These are phyloP conservation scores for Xylaria sp. DNA, from an alignment of 2,329 filamentous ascomycete species.

Conservation along the genomic window DNA sequence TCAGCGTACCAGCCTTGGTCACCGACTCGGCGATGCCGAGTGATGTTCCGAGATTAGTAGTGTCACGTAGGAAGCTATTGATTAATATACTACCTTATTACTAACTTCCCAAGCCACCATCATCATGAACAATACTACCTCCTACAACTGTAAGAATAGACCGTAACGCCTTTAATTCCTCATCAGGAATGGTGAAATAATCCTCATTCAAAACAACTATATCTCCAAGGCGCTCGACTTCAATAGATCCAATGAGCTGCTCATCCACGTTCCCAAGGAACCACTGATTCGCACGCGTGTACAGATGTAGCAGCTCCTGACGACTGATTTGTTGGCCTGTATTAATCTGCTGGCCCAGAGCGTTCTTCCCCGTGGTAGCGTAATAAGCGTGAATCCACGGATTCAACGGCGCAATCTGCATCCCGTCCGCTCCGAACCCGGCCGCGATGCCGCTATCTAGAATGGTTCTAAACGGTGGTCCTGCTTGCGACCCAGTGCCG, in stretches of 20 bases:
- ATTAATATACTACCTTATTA: not conserved
- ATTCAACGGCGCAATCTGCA: constrained; percentile 47
- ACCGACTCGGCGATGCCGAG: too few species aligned
- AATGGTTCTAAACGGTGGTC: constrained; percentile 47
- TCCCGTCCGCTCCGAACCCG: constrained; percentile 46
- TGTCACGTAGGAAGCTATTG: not conserved
- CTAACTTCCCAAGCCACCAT: not conserved
- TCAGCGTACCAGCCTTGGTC: not conserved
- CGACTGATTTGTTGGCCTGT: constrained; percentile 42
- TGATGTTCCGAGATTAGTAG: not conserved
- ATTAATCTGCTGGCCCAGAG: constrained; percentile 43
- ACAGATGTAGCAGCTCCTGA: constrained; percentile 40
- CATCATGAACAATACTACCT: constrained; percentile 42
- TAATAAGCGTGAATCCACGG: constrained; percentile 48
- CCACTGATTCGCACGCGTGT: constrained; percentile 46
- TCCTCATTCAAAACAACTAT: constrained; percentile 45
- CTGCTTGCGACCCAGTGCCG: constrained; percentile 39
- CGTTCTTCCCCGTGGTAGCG: constrained; percentile 46
- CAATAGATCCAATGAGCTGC: constrained; percentile 40
- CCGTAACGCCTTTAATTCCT: constrained; percentile 41
- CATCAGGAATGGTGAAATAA: constrained; percentile 44
- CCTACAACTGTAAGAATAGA: constrained; percentile 46
- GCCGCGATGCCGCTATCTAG: constrained; percentile 45
- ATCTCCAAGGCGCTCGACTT: constrained; percentile 45
- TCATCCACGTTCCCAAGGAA: constrained; percentile 46